phyloP scores from a whole-genome alignment of 306 rosid species.

The Prosopis cineraria region DNA sequence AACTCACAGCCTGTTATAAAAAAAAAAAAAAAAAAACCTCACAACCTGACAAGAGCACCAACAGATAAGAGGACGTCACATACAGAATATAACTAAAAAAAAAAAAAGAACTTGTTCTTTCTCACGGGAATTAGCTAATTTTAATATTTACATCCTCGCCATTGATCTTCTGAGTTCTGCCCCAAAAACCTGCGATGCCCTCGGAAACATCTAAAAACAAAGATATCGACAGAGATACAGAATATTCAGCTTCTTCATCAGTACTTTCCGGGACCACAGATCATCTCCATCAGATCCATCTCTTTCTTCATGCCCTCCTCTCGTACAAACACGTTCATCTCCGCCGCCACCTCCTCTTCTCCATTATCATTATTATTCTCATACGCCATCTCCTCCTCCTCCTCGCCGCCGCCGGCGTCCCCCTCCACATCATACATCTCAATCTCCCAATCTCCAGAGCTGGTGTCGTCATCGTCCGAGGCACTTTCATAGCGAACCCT shows the following conservation, averaged over 20 bases:
- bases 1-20: background rate
- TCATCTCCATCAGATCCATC: slow-evolving; percentile 33
- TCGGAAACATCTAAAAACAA: background rate
- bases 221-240: background rate
- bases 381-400: background rate
- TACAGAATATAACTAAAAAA: background rate
- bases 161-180: background rate
- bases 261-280: background rate
- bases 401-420: background rate
- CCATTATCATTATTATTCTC: background rate
- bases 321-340: background rate
- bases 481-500: slow-evolving; percentile 17
- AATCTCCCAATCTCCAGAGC: background rate
- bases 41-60: background rate
- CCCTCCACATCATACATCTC: background rate
- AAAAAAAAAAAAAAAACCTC: no score
- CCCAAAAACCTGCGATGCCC: background rate
- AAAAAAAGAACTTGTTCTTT: background rate
- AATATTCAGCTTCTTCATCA: background rate
- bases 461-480: background rate
- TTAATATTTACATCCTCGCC: background rate
- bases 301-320: slow-evolving; percentile 36
- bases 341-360: slow-evolving; percentile 35
- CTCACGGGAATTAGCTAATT: background rate
- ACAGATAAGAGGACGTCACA: background rate